These are phyloP conservation scores for Phytopythium oedochilum DNA, from an alignment of 352 stramenopile genomes.

Conservation along the genomic window DNA sequence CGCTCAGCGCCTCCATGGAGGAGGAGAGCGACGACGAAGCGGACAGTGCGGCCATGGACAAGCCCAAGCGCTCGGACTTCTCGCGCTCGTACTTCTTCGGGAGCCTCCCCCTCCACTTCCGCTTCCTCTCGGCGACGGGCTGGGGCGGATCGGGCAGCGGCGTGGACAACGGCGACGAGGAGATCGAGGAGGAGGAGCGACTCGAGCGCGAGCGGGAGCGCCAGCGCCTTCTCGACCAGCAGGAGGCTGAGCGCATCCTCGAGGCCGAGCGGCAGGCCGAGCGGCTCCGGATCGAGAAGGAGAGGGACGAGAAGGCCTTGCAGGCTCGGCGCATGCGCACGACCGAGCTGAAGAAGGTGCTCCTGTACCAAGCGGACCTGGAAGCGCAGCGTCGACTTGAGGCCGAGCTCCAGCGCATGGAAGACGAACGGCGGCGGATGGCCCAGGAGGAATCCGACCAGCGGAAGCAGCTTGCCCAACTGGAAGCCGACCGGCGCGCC, in stretches of 20 bases:
- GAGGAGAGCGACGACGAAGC: slow-evolving; percentile 38
- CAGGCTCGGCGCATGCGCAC: slow-evolving; percentile 26
- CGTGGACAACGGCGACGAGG: slow-evolving; percentile 70
- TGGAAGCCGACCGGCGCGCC: slow-evolving; percentile 25
- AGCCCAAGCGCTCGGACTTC: slow-evolving; percentile 66
- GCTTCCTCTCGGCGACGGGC: slow-evolving; percentile 31
- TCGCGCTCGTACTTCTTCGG: slow-evolving; percentile 70
- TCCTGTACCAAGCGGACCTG: slow-evolving; percentile 48
- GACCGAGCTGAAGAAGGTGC: slow-evolving; percentile 24
- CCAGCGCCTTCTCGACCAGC: slow-evolving; percentile 53
- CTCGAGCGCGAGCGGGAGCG: slow-evolving; percentile 50
- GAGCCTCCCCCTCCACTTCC: slow-evolving; percentile 43
- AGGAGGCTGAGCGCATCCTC: slow-evolving; percentile 51
- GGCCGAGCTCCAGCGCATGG: slow-evolving; percentile 20
- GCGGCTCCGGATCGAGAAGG: slow-evolving; percentile 44
- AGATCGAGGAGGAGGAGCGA: slow-evolving; percentile 62
- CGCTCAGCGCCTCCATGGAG: slow-evolving; percentile 29
- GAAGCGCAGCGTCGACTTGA: slow-evolving; percentile 35
- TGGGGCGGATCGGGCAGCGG: slow-evolving; percentile 51
- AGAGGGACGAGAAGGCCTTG: slow-evolving; percentile 53
- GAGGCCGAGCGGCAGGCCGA: slow-evolving; percentile 53
- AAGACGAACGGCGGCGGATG: slow-evolving; percentile 22
- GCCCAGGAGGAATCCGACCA: slow-evolving; percentile 31
- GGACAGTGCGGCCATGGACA: slow-evolving; percentile 9
- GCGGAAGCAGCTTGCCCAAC: slow-evolving; percentile 16